Evolutionary conservation across 805 yeast species (phyloP).

Genomic region (Wickerhamiella vanderwaltii): DNA sequence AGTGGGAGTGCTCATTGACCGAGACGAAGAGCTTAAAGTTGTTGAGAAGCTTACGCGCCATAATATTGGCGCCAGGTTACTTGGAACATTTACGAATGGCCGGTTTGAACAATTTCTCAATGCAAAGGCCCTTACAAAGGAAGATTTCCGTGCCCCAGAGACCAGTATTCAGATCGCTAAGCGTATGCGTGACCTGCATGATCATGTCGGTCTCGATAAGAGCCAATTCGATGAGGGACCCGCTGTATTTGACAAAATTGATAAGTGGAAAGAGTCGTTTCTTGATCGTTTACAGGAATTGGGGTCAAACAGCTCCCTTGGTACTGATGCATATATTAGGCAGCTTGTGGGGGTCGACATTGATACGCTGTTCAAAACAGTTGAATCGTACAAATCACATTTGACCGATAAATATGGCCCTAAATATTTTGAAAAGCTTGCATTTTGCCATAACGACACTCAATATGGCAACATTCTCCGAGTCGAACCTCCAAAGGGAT

Average conservation of each 20-base stretch:
- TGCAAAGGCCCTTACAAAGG: conserved; percentile 61
- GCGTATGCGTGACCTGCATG: conserved; percentile 91
- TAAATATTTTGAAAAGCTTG: conserved; percentile 32
- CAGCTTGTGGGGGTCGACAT: conserved; percentile 15
- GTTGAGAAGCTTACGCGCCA: conserved; percentile 61
- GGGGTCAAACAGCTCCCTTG: no score
- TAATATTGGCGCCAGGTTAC: conserved; percentile 75
- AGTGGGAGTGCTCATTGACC: conserved; percentile 72
- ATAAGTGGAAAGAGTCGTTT: conserved; percentile 54
- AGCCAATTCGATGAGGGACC: conserved; percentile 53
- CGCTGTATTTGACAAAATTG: conserved; percentile 52
- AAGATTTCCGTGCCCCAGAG: conserved; percentile 61
- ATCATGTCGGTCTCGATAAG: conserved; percentile 52
- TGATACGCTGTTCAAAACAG: conserved; percentile 35
- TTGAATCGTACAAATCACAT: conserved; percentile 50
- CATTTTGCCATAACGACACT: conserved; percentile 91
- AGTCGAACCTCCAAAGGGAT: conserved; percentile 36
- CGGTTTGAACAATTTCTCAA: conserved; percentile 87
- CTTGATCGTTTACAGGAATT: conserved; percentile 33
- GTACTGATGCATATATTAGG: conserved; percentile 22
- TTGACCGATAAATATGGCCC: conserved; percentile 40
- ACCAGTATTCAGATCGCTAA: conserved; percentile 78
- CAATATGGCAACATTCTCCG: conserved; percentile 89
- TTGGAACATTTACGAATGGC: conserved; percentile 87
- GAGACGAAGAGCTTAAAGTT: conserved; percentile 64